Base-by-base conservation (phyloP, 176 grass and related monocot genomes). In the Melocanna baccifera region DNA sequence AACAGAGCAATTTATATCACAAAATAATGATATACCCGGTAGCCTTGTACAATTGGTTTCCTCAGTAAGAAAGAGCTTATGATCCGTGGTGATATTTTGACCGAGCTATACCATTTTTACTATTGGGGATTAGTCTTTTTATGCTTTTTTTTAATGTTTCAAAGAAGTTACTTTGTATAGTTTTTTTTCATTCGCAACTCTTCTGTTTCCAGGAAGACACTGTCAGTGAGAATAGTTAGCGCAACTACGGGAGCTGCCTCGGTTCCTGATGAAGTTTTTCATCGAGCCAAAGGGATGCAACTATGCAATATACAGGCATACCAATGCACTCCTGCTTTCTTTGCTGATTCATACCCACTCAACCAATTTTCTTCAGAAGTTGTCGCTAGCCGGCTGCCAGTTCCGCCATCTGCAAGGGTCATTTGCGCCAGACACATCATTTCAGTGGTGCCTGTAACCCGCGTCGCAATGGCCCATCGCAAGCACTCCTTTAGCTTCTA, bases 271-370 rank as follows among this genome's bases (percentile, higher is more conserved):
- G 91, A 98, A 82, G 87, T 98, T 61, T 95, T 98, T 15, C 91
- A 98, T 39, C 85, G 81, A 61, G 96, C 96, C 28, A 75, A 69
- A 90, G 95, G 96, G n/a, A 83, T 86, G 56, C 93, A 94, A 47
- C 69, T 98, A 69, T 98, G 96, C 86, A 98, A 95, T 70, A 92
- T 92, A 80, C 89, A 95, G 67, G 93, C 96, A 4, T 93, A 95
- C 82, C 93, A 98, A 81, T 98, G 96, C 80, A 90, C 72, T n/a
- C 96, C 93, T 83, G 93, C 96, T 10, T 98, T 94, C 71, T 98
- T 95, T 70, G 96, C 89, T 1, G 96, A 98, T 83, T 95, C 96
- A 12, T 95, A 98, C 80, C 81, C 64, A 29, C 90, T 98, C 19
- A 98, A 95, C 69, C 89, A 81, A 77, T 95, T 98, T 30, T 98